A percentile compares a stretch with the other conserved stretches of the same genome.
Conservation (phyloP, 2,329 filamentous ascomycete species). For the Alternaria consortialis region DNA sequence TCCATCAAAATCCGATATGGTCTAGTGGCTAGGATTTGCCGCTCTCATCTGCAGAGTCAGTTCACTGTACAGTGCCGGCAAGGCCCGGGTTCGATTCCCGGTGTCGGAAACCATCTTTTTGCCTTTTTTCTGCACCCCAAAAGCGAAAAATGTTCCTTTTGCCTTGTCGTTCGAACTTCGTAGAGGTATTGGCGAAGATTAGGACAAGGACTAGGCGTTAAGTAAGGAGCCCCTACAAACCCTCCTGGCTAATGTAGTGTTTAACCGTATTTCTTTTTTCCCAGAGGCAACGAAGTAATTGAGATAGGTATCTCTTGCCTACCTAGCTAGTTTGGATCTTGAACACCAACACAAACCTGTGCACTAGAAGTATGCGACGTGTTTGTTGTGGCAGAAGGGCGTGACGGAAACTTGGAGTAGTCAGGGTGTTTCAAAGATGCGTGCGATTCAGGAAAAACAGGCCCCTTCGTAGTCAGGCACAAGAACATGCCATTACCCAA, state of each 20-base stretch:
- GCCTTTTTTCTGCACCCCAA: background rate
- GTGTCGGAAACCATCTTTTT: background rate
- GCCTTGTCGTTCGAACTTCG: background rate
- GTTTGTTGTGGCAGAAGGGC: too few species aligned
- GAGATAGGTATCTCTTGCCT: background rate
- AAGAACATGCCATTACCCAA: too few species aligned
- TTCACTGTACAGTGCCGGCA: conserved; percentile 5
- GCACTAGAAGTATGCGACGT: too few species aligned
- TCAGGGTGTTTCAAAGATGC: too few species aligned
- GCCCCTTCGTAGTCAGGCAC: too few species aligned
- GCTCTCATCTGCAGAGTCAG: conserved; percentile 6
- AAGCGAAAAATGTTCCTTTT: background rate
- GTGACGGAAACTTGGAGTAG: too few species aligned
- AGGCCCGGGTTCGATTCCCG: conserved; percentile 8
- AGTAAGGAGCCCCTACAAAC: background rate
- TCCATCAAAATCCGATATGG: conserved; percentile 2
- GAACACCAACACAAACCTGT: too few species aligned
- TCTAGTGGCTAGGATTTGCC: conserved; percentile 8
- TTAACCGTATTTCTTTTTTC: background rate
- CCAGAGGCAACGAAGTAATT: background rate
- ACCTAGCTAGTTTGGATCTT: too few species aligned
- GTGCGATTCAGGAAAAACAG: too few species aligned
- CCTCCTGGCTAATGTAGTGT: background rate
- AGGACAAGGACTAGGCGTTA: background rate
- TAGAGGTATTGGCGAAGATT: background rate